Base-by-base conservation (phyloP, 106 monocot genomes). In the Allium cepa region DNA sequence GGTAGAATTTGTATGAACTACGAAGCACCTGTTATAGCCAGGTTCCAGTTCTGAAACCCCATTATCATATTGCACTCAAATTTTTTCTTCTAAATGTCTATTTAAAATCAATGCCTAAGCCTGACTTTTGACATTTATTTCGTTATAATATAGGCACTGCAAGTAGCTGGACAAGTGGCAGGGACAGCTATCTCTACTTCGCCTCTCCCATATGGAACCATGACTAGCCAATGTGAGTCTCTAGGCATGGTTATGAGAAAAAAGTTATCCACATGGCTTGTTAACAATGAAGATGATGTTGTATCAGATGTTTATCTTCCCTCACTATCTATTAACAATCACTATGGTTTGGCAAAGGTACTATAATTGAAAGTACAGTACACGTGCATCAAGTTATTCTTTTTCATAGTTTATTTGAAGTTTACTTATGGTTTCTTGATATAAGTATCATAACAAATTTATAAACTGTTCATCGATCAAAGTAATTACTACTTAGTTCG, bases 201-300 rank as follows among this genome's bases (percentile, higher is more conserved):
- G 3, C 97, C 97, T 3, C 82, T 97, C 16, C 92, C 97, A 7
- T 97, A 92, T 53, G 87, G 92, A 8, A 77, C 87, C 17, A 90
- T 97, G 88, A 75, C 97, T 8, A 81, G 84, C 60, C 97, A 92
- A 67, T 97, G 97, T 11, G 97, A 97, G 68, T 84, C 92, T 22
- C 84, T 92, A 10, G 96, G 89, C 28, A 67, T 80, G 71, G 84
- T 83, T 69, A 84, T 79, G 28, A 86, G 92, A 78, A 97, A 76
- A 82, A 97, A 97, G 73, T 75, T 97, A 13, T 97, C 97, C 9
- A 85, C 82, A 58, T 97, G 97, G 97, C 75, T 92, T 52, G 80
- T 84, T 68, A 76, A 58, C 65, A 78, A 75, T n/a, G 72, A 84
- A 27, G 92, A 97, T 12, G 60, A 70, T 2, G 66, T 69, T 10